Percentiles rank a stretch among this genome's conserved stretches.
Conservation (phyloP, 2,329 filamentous ascomycete genomes). For the Aspergillus ustus region DNA sequence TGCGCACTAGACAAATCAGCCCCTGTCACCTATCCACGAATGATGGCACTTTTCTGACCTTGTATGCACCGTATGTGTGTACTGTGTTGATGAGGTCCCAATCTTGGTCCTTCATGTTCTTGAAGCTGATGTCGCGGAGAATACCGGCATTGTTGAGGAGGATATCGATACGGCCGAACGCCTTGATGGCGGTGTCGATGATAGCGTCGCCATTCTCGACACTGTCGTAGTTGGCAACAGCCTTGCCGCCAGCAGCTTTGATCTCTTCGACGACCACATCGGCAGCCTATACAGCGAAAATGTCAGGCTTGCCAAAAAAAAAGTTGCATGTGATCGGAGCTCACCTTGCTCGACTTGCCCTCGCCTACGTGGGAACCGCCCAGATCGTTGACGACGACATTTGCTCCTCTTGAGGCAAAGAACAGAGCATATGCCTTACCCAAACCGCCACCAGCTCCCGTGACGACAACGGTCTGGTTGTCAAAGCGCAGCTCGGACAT, state of each 20-base stretch:
- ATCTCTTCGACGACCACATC: constrained; percentile 56
- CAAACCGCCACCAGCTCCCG: constrained; percentile 80
- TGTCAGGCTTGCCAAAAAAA: background rate
- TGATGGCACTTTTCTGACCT: constrained; percentile 50
- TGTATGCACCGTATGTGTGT: constrained; percentile 92
- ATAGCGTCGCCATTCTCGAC: constrained; percentile 87
- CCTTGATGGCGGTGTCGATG: constrained; percentile 67
- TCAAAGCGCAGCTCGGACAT: constrained; percentile 82
- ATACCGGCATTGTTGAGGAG: constrained; percentile 99
- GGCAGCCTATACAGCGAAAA: constrained; percentile 60
- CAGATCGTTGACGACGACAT: constrained; percentile 95
- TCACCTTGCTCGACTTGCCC: constrained; percentile 81
- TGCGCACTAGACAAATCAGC: constrained; percentile 62
- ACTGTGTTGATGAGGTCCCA: constrained; percentile 96
- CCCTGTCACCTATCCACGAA: constrained; percentile 6
- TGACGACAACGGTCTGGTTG: constrained; percentile 86
- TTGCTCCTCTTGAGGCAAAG: constrained; percentile 89
- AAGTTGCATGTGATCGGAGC: constrained; percentile 16
- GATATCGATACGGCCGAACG: constrained; percentile 76
- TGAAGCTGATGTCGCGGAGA: constrained; percentile 92
- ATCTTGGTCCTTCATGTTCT: constrained; percentile 96
- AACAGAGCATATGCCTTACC: constrained; percentile 85
- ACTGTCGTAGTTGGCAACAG: constrained; percentile 93
- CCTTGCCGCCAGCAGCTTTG: constrained; percentile 86
- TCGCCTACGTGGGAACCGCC: constrained; percentile 93